Percentiles rank a stretch among this genome's conserved stretches.
Conservation (phyloP, 2,329 filamentous ascomycete species). For the Sordariomycetes sp. region DNA sequence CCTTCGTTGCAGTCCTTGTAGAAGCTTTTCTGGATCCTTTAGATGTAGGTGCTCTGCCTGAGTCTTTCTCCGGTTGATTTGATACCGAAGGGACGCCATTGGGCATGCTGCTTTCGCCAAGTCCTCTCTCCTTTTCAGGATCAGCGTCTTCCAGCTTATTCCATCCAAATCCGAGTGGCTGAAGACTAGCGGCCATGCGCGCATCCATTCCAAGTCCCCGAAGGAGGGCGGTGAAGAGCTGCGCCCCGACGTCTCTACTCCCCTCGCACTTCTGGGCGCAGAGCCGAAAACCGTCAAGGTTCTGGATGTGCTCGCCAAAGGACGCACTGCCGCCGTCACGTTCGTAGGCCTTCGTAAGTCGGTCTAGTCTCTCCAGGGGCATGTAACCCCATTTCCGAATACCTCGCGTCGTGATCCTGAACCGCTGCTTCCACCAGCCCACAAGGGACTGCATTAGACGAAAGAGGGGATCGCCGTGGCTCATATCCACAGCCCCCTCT, state of each 20-base stretch:
- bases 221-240: constrained; percentile 80
- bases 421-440: constrained; percentile 81
- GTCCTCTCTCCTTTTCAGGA: constrained; percentile 26
- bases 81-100: constrained; percentile 6
- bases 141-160: constrained; percentile 75
- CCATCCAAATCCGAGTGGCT: constrained; percentile 84
- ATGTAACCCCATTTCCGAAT: constrained; percentile 87
- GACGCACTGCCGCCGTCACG: constrained; percentile 50
- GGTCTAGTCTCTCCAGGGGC: constrained; percentile 61
- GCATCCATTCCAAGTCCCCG: constrained; percentile 73
- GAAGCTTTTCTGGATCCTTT: neutral
- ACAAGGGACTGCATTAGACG: constrained; percentile 66
- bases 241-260: constrained; percentile 77
- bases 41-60: neutral
- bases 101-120: neutral
- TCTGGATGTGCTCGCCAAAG: constrained; percentile 69
- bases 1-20: neutral
- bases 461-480: constrained; percentile 71
- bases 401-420: constrained; percentile 65
- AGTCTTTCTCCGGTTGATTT: constrained; percentile 8
- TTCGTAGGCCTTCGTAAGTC: constrained; percentile 61
- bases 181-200: constrained; percentile 73
- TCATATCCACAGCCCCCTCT: constrained; percentile 62
- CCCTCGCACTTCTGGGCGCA: constrained; percentile 62
- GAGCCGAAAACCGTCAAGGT: constrained; percentile 55